A percentile compares a stretch with the other conserved stretches of the same genome.
Conservation (phyloP, 257 asterid genomes). For the Voacanga thouarsii region DNA sequence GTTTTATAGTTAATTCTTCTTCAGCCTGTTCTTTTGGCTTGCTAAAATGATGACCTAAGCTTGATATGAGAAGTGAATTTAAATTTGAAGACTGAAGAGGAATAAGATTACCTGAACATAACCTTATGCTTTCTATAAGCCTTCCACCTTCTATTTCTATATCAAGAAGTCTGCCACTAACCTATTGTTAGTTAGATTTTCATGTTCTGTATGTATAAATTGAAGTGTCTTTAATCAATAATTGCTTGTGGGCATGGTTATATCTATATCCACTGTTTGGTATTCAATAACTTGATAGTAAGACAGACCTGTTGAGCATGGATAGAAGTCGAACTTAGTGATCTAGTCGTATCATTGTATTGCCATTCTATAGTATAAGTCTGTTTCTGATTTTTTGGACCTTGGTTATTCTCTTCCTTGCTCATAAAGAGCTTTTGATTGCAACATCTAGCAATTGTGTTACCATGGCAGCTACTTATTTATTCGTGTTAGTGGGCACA, state of each 20-base stretch:
- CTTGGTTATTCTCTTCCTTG: neutral
- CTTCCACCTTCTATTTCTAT: neutral
- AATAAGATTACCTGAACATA: neutral
- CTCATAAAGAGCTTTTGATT: neutral
- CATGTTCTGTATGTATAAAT: neutral
- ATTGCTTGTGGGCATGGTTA: neutral
- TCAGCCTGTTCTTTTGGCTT: neutral
- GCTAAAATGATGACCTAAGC: neutral
- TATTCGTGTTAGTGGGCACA: conserved; percentile 2
- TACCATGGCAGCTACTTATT: conserved; percentile 1
- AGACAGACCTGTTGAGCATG: neutral
- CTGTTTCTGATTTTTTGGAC: neutral
- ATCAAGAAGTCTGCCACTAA: neutral
- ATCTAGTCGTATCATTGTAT: neutral
- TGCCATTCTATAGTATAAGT: neutral
- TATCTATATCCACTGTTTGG: neutral
- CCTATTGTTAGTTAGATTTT: neutral
- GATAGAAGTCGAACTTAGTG: neutral
- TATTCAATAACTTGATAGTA: neutral
- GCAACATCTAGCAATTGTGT: neutral
- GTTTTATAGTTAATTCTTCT: conserved; percentile 52
- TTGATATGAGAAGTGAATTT: neutral
- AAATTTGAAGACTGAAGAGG: neutral
- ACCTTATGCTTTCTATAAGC: neutral
- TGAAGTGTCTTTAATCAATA: neutral